phyloP scores from a whole-genome alignment of 306 rosid species.

The Fragaria iinumae region DNA sequence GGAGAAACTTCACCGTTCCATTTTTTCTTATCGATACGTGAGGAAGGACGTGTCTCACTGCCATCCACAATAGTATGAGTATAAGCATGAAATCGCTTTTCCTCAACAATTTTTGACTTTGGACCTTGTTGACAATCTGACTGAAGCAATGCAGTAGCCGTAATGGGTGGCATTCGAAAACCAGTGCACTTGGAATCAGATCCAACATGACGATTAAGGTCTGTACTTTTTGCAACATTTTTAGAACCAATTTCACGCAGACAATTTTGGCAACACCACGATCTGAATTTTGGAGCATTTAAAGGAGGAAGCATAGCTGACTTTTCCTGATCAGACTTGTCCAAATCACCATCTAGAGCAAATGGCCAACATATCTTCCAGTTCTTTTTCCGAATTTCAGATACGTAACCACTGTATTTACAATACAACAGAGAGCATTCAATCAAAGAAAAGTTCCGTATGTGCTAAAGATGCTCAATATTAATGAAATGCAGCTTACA shows the following conservation, averaged over 20 bases:
- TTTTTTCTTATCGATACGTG: slow-evolving; percentile 43
- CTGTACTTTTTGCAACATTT: slow-evolving; percentile 35
- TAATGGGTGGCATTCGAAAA: slow-evolving; percentile 23
- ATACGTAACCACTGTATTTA: slow-evolving; percentile 79
- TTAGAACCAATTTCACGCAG: slow-evolving; percentile 37
- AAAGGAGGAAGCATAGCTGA: slow-evolving; percentile 51
- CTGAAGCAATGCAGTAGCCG: slow-evolving; percentile 32
- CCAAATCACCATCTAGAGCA: slow-evolving; percentile 36
- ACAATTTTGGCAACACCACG: slow-evolving; percentile 50
- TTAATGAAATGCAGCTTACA: slow-evolving; percentile 11
- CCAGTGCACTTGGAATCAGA: slow-evolving; percentile 33
- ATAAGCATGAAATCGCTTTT: slow-evolving; percentile 46
- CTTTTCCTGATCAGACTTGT: slow-evolving; percentile 43
- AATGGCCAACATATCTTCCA: slow-evolving; percentile 90
- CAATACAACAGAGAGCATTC: slow-evolving; percentile 1
- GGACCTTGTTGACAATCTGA: slow-evolving; percentile 45
- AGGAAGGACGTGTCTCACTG: slow-evolving; percentile 32
- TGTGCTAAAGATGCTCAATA: slow-evolving; percentile 23
- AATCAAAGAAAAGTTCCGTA: slow-evolving; percentile 18
- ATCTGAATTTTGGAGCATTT: slow-evolving; percentile 56
- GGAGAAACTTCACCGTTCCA: slow-evolving; percentile 38
- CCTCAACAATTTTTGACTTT: slow-evolving; percentile 37
- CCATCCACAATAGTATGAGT: slow-evolving; percentile 27
- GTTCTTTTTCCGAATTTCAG: slow-evolving; percentile 72
- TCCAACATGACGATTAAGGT: slow-evolving; percentile 24